phyloP scores from a whole-genome alignment of 768 basidiomycete genomes.

The Lactifluus volemus region DNA sequence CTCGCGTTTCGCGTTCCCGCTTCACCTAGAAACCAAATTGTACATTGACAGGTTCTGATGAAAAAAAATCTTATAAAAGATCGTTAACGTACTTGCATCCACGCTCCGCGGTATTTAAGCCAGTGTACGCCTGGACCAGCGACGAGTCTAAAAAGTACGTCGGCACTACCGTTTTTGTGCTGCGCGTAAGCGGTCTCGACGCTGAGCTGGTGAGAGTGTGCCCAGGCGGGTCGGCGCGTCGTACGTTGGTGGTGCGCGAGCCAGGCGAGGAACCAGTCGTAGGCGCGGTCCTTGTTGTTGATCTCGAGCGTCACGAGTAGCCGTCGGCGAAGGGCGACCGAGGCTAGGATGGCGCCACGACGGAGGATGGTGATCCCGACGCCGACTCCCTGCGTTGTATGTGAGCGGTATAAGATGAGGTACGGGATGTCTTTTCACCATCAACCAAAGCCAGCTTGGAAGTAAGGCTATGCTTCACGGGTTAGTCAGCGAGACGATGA shows the following conservation, averaged over 20 bases:
- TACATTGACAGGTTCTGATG: too few species aligned
- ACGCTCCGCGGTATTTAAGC: slow-evolving; percentile 81
- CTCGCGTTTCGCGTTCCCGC: slow-evolving; percentile 87
- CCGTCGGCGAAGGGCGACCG: slow-evolving; percentile 72
- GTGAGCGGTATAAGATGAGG: not conserved
- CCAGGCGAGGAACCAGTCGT: slow-evolving; percentile 97
- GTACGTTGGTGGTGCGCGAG: slow-evolving; percentile 58
- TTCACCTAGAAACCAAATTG: slow-evolving; percentile 80
- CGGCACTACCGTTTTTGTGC: slow-evolving; percentile 83
- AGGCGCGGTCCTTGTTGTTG: slow-evolving; percentile 88
- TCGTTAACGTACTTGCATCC: slow-evolving; percentile 75
- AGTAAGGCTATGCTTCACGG: slow-evolving; percentile 66
- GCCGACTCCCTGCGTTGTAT: slow-evolving; percentile 64
- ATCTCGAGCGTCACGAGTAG: slow-evolving; percentile 95
- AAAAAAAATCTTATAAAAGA: too few species aligned
- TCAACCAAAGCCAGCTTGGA: slow-evolving; percentile 97
- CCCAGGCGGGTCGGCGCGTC: slow-evolving; percentile 34
- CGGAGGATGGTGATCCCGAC: slow-evolving; percentile 74
- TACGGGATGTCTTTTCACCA: slow-evolving; percentile 44
- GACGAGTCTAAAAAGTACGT: slow-evolving; percentile 85
- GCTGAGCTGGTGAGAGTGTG: slow-evolving; percentile 85
- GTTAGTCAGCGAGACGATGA: not conserved
- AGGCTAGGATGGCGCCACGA: slow-evolving; percentile 56
- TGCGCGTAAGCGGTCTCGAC: slow-evolving; percentile 90
- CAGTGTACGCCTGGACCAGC: slow-evolving; percentile 94